These are phyloP conservation scores for Saturnispora sanitii DNA, from an alignment of 805 yeast genomes.

Conservation along the genomic window DNA sequence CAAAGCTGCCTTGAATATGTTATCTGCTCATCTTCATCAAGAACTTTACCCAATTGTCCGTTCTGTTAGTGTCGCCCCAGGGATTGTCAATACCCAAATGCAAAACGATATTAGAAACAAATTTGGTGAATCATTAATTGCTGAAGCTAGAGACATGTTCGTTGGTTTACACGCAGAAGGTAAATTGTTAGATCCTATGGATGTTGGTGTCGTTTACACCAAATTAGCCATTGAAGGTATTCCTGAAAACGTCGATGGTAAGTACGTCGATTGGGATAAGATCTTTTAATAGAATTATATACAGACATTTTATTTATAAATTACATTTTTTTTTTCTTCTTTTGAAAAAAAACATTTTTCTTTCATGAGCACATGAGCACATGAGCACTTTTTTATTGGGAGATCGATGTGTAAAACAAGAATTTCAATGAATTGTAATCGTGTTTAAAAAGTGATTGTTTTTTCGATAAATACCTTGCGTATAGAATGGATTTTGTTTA, in stretches of 20 bases:
- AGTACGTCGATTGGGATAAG: constrained; percentile 43
- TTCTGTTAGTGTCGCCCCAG: constrained; percentile 78
- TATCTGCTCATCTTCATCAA: constrained; percentile 52
- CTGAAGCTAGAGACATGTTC: constrained; percentile 51
- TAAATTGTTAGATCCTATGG: constrained; percentile 53
- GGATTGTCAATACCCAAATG: constrained; percentile 90
- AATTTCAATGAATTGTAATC: too few species aligned
- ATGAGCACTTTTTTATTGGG: too few species aligned
- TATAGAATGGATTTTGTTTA: constrained; percentile 24
- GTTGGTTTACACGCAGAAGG: constrained; percentile 47
- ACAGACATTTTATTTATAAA: neutral
- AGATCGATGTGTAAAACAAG: too few species aligned
- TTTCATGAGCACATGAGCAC: too few species aligned
- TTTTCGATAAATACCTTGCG: neutral
- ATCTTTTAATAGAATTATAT: neutral
- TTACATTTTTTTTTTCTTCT: too few species aligned
- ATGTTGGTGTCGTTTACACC: constrained; percentile 65
- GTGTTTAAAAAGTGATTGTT: too few species aligned
- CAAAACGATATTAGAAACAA: constrained; percentile 67
- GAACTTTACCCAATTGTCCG: constrained; percentile 54
- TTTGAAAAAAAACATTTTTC: too few species aligned
- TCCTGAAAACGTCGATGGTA: constrained; percentile 49
- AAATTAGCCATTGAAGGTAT: constrained; percentile 56
- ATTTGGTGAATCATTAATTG: constrained; percentile 51
- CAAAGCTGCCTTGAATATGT: constrained; percentile 83